phyloP scores from a whole-genome alignment of 768 basidiomycete species.

The Lentinula sp. region DNA sequence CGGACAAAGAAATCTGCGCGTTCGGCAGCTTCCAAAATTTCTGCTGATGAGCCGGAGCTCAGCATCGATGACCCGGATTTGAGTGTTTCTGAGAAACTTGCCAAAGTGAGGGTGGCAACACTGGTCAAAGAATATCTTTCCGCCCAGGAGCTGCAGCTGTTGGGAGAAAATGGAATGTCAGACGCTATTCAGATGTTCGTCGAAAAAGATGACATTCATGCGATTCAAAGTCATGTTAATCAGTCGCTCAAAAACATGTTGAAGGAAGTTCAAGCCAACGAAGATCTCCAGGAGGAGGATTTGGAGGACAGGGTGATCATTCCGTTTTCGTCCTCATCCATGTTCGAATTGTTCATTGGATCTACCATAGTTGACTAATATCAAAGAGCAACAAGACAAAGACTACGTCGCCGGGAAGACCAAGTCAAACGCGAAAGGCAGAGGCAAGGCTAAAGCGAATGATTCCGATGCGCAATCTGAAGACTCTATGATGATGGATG shows the following conservation, averaged over 20 bases:
- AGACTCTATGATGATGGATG: conserved; percentile 78
- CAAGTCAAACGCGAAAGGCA: conserved; percentile 34
- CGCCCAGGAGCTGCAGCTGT: conserved; percentile 88
- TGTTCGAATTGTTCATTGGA: neutral
- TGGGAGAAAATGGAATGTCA: conserved; percentile 87
- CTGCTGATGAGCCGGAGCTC: conserved; percentile 71
- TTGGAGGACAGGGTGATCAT: conserved; percentile 64
- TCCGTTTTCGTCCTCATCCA: neutral
- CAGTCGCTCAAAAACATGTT: conserved; percentile 54
- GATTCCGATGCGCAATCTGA: conserved; percentile 46
- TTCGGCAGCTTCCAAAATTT: conserved; percentile 44
- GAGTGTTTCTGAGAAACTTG: conserved; percentile 63
- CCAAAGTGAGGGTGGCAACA: conserved; percentile 78
- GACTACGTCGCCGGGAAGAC: conserved; percentile 47
- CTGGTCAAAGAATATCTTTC: conserved; percentile 89
- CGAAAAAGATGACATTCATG: conserved; percentile 95
- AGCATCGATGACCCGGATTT: conserved; percentile 75
- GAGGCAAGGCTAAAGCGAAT: conserved; percentile 51
- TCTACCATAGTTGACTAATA: conserved; percentile 50
- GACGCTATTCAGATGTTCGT: conserved; percentile 95
- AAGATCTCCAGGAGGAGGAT: conserved; percentile 55
- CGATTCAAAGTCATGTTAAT: conserved; percentile 74
- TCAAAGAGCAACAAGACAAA: conserved; percentile 65
- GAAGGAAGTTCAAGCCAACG: conserved; percentile 56
- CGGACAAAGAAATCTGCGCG: conserved; percentile 60